A percentile compares a stretch with the other conserved stretches of the same genome.
Conservation (phyloP, 148 eudicot genomes). For the Selenicereus undatus region DNA sequence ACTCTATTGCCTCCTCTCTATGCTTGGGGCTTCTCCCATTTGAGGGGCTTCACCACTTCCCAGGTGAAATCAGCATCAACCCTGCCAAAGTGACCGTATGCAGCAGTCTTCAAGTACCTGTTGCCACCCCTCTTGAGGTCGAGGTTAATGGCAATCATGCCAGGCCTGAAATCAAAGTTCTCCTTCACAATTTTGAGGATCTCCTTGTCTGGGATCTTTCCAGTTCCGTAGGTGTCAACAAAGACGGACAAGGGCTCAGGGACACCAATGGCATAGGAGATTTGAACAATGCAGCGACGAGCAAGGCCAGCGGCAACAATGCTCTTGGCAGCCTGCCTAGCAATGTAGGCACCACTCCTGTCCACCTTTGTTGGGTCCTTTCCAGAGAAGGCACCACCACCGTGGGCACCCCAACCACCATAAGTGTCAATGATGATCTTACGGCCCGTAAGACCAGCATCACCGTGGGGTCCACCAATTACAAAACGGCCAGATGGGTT, state of each 20-base stretch:
- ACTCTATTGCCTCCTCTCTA: background rate
- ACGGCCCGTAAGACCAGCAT: slow-evolving; percentile 50
- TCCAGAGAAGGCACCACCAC: slow-evolving; percentile 53
- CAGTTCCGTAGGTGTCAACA: slow-evolving; percentile 45
- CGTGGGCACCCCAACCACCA: slow-evolving; percentile 54
- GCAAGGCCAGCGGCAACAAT: slow-evolving; percentile 49
- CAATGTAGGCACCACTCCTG: slow-evolving; percentile 47
- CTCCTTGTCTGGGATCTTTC: slow-evolving; percentile 44
- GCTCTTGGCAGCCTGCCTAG: slow-evolving; percentile 55
- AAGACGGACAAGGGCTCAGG: slow-evolving; percentile 50
- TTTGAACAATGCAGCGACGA: slow-evolving; percentile 47
- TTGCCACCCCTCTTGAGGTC: slow-evolving; percentile 44
- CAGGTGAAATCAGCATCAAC: slow-evolving; percentile 46
- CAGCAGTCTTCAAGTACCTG: slow-evolving; percentile 50
- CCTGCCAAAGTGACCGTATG: slow-evolving; percentile 50
- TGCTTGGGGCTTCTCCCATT: slow-evolving; percentile 45
- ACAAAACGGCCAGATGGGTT: slow-evolving; percentile 54
- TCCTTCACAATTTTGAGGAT: slow-evolving; percentile 46
- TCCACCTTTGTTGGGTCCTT: slow-evolving; percentile 55
- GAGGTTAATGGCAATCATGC: slow-evolving; percentile 42
- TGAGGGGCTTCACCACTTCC: slow-evolving; percentile 52
- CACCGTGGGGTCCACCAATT: slow-evolving; percentile 52
- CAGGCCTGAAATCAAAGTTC: slow-evolving; percentile 50
- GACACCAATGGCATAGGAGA: slow-evolving; percentile 50
- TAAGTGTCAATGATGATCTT: slow-evolving; percentile 54